Evolutionary conservation across 192 early-diverging fungal genomes (phyloP), one percentile per base, ranked within the genome.

Genomic region (Coemansia sp.): DNA sequence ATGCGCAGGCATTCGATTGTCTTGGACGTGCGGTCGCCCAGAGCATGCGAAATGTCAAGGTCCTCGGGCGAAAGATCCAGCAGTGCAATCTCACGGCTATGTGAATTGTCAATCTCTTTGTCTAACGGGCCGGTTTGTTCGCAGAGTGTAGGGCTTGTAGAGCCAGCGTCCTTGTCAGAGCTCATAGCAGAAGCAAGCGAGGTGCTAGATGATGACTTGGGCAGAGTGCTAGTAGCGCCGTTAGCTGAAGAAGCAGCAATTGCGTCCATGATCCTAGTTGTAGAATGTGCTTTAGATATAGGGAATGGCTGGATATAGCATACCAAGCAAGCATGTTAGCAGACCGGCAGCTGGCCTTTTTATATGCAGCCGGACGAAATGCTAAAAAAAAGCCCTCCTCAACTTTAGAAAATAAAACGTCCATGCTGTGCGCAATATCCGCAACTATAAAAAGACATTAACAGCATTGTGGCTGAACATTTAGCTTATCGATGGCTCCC

Each of bases 1-100:
- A 77, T 63, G 51, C 73, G 73, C 52, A 77, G 50, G 33, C 73
- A 70, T 20, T 77, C 73, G 44, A 77, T 77, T 18, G 66, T 65
- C 18, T 59, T 59, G 0, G 67, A n/a, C 1, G 62, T 42, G 26
- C 73, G 73, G 5, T 37, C 55, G 40, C 73, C 73, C 5, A 77
- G 67, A 3, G 51, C 63, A 50, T 56, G 41, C n/a, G 47, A 19
- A 55, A 70, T 37, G 53, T 55, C 52, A n/a, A 77, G 57, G 2
- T 77, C 73, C 13, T 43, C 26, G 2, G 73, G 67, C 15, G 63
- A 43, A 9, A 77, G 40, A 47, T 77, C 73, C 28, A 65, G 21
- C 23, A 77, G 52, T 5, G 45, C 18, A 13, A 77, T 63, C 45
- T 77, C 73, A 30, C 67, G 73, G 48, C 73, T 77, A 48, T 70